These are phyloP conservation scores for Telfairia occidentalis DNA, from an alignment of 331 rosid genomes.

Conservation along the genomic window DNA sequence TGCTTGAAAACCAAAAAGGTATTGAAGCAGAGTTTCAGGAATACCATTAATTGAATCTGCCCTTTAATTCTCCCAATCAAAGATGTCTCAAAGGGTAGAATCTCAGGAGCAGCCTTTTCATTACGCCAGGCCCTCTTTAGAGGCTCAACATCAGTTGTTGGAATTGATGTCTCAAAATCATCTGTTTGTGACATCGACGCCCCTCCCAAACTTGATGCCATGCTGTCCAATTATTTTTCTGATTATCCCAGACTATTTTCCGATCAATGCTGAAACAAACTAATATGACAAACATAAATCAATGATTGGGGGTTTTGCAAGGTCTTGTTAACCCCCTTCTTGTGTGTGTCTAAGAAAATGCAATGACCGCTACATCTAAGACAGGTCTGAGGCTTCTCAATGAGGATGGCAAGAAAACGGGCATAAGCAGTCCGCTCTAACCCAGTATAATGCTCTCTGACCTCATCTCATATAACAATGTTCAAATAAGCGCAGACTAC, in stretches of 20 bases:
- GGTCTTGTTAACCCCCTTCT: neutral
- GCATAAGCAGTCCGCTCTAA: neutral
- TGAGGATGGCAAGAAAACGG: neutral
- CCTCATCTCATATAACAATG: neutral
- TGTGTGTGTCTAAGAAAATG: neutral
- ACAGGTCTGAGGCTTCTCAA: neutral
- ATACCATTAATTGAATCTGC: slow-evolving; percentile 66
- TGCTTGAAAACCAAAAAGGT: neutral
- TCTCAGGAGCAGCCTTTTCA: slow-evolving; percentile 81
- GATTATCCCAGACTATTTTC: neutral
- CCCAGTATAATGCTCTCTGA: neutral
- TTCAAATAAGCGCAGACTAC: neutral
- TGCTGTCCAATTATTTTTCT: slow-evolving; percentile 3
- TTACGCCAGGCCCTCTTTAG: slow-evolving; percentile 88
- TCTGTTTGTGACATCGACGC: slow-evolving; percentile 24
- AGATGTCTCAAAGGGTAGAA: slow-evolving; percentile 50
- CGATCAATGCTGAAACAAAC: neutral
- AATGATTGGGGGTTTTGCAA: neutral
- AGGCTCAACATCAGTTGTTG: slow-evolving; percentile 67
- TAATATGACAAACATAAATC: neutral
- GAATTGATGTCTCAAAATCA: slow-evolving; percentile 42
- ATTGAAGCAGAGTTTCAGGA: slow-evolving; percentile 11
- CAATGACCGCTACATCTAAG: neutral
- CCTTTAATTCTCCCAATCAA: slow-evolving; percentile 44
- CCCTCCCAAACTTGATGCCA: slow-evolving; percentile 35